Base-by-base conservation (phyloP, 306 rosid species). In the Cicer judaicum region DNA sequence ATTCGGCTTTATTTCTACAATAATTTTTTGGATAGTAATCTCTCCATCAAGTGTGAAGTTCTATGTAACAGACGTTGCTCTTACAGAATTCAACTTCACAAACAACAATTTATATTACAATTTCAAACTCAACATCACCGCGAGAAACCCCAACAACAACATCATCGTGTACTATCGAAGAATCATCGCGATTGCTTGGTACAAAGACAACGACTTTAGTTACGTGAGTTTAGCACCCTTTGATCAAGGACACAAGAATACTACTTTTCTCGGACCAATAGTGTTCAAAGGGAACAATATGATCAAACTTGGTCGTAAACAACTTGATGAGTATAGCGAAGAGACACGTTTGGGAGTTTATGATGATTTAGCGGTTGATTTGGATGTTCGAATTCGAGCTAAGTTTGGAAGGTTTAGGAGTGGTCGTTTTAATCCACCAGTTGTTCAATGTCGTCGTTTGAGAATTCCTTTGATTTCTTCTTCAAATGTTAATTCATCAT, bases 161-260 rank as follows among this genome's bases (percentile, higher is more conserved):
- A 50, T 60, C 52, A 19, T 56, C 4, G 77, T 84, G 5, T 39
- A 72, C 43, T 84, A 77, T 13, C 74, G 80, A 29, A 18, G 64
- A 16, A 70, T 84, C 69, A 44, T 6, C 0, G 73, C 66, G 2
- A 43, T 69, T 9, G 79, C 78, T n/a, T 70, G 74, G 79, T 81
- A 81, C 79, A 81, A 75, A 59, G 70, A 81, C 0, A 81, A 55
- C 10, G 18, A 1, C 0, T 78, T 81, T 21, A 41, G 10, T 36
- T 0, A 7, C 1, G 65, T 68, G 29, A 61, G 13, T 10, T 56
- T 84, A 38, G 4, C 78, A 62, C 68, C 82, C 56, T 80, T 84
- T 68, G 78, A 73, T 3, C 87, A 76, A 77, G 87, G 82, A 0
- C 82, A 80, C 41, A 80, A 76, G 54, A 84, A 84, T 10, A 84